These are phyloP conservation scores for Colletotrichum paranaense DNA, from an alignment of 2,329 filamentous ascomycete species.

Conservation along the genomic window DNA sequence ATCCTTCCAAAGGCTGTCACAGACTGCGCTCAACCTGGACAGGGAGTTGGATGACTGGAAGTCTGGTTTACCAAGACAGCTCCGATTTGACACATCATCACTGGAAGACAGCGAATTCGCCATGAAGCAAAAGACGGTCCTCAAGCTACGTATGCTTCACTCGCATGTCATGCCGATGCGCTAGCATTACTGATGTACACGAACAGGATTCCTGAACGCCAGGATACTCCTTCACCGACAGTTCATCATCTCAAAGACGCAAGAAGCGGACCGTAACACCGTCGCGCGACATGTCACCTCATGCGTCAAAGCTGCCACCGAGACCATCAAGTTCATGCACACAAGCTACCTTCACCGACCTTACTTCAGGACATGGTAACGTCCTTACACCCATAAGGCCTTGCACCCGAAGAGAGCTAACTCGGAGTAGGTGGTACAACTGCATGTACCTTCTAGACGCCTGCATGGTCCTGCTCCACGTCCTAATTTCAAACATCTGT, in stretches of 20 bases:
- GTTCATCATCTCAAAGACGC: slow-evolving; percentile 23
- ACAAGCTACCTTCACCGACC: slow-evolving; percentile 31
- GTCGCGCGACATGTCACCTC: slow-evolving; percentile 17
- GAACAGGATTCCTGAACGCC: slow-evolving; percentile 23
- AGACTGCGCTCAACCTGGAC: slow-evolving; percentile 22
- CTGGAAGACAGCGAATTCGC: slow-evolving; percentile 32
- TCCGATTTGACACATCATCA: slow-evolving; percentile 22
- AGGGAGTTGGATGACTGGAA: slow-evolving; percentile 29
- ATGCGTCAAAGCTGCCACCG: slow-evolving; percentile 21
- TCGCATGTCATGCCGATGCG: accelerated
- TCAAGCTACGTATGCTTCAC: slow-evolving; percentile 16
- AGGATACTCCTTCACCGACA: slow-evolving; percentile 27
- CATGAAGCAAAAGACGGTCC: slow-evolving; percentile 31
- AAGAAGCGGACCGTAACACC: slow-evolving; percentile 18
- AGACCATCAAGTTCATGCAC: slow-evolving; percentile 32
- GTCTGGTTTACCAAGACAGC: slow-evolving; percentile 10
- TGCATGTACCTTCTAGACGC: slow-evolving; percentile 34
- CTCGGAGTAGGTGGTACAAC: slow-evolving; percentile 26
- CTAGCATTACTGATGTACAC: neutral
- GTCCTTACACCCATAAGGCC: neutral
- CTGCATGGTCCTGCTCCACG: slow-evolving; percentile 31
- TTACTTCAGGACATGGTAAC: slow-evolving; percentile 30
- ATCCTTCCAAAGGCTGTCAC: slow-evolving; percentile 24
- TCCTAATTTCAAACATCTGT: slow-evolving; percentile 32
- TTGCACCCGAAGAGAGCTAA: neutral